A percentile compares a stretch with the other conserved stretches of the same genome.
phyloP scores from a whole-genome alignment of 2,329 filamentous ascomycete genomes.

The Fusarium tuaranense region DNA sequence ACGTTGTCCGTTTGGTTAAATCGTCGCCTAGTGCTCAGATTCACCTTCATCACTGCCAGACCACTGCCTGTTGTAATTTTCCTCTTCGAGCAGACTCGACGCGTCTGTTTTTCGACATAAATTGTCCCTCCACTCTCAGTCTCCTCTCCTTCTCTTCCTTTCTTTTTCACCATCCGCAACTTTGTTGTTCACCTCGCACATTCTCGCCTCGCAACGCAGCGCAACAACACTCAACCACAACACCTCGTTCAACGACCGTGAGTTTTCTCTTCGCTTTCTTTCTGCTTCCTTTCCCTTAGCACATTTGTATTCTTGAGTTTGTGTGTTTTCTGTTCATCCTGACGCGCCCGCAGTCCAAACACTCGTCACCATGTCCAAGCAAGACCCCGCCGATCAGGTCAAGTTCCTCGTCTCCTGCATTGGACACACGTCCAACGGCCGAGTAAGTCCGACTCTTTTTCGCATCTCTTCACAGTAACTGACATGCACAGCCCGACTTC shows the following conservation, averaged over 20 bases:
- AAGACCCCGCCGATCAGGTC: conserved; percentile 67
- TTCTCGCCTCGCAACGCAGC: neutral
- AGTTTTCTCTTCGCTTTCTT: neutral
- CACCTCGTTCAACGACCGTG: conserved; percentile 9
- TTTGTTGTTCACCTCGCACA: conserved; percentile 1
- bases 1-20: conserved; percentile 13
- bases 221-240: conserved; percentile 12
- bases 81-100: neutral
- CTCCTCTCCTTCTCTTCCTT: neutral
- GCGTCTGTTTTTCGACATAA: neutral
- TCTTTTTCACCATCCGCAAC: neutral
- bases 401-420: conserved; percentile 76
- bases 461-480: neutral
- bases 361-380: conserved; percentile 60
- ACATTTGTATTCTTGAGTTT: neutral
- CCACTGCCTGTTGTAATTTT: neutral
- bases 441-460: conserved; percentile 56
- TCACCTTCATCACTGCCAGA: neutral
- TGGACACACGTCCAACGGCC: conserved; percentile 68
- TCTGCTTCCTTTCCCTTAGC: neutral
- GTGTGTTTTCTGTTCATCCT: neutral
- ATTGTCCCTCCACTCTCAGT: neutral
- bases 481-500: conserved; percentile 69
- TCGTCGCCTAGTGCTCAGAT: neutral
- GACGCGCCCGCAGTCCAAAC: conserved; percentile 17